Evolutionary conservation across 2,329 filamentous ascomycete species (phyloP), one percentile per base, ranked within the genome.

Genomic region (Arthroderma sp.): DNA sequence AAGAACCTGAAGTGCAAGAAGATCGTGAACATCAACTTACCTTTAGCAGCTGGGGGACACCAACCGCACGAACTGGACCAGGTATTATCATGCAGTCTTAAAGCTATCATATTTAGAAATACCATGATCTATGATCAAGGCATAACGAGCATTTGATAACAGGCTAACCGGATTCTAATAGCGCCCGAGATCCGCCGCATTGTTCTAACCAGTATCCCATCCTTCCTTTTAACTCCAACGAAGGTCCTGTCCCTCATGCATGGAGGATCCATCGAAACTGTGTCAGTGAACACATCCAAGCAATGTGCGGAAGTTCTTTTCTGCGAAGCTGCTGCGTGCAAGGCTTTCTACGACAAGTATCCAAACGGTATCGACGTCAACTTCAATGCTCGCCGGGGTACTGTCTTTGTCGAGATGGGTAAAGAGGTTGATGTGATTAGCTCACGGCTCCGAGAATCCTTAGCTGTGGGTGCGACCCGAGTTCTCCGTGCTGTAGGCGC

Each of bases 401-500:
- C 57, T 1, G 52, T 69, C 38, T 52, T 66, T 4, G 59, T 65
- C 11, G 60, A 64, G 9, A 55, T 69, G n/a, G 56, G 58, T 1
- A 57, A 65, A 6, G 54, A 62, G 0, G 57, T 72, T 6, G 59
- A 66, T 32, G 52, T 62, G 4, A 53, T 66, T 47, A 66, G 66
- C 45, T 65, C 66, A 6, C 56, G 66, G 29, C 56, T 73, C 11
- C 56, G 56, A 4, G 62, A 62, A 33, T 64, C 63, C 42, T 60
- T 66, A 6, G 61, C 65, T 1, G 55, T 58, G 1, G 65, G 65
- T 1, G 60, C 62, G 3, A 68, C 70, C 27, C 66, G 71, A 30
- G 69, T 68, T 40, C 60, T 74, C 9, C 65, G 66, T 39, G 66
- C 63, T 15, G 54, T 65, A 5, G 65, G 64, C 6, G 64, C 64